A percentile compares a stretch with the other conserved stretches of the same genome.
These are phyloP conservation scores for Gymnopilus dilepis DNA, from an alignment of 768 basidiomycete species.

Conservation along the genomic window DNA sequence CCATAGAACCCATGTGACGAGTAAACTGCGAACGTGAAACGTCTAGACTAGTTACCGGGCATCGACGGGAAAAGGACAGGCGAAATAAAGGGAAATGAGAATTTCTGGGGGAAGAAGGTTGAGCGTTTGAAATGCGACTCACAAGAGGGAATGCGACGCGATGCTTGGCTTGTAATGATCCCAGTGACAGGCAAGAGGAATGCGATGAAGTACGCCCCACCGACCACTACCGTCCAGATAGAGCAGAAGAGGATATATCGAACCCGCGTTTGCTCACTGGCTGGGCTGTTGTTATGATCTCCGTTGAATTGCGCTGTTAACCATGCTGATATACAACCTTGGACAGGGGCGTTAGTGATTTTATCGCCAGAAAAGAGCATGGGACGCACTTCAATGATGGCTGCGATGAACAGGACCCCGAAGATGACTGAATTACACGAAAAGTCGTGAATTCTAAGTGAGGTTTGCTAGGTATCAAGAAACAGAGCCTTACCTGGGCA, in stretches of 20 bases:
- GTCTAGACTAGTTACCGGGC: not conserved
- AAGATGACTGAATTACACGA: not conserved
- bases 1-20: constrained; percentile 23
- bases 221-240: not conserved
- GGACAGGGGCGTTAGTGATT: too few species aligned
- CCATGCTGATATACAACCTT: not conserved
- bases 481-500: not conserved
- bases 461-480: too few species aligned
- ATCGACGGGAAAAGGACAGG: not conserved
- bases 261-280: not conserved
- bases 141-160: not conserved
- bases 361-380: not conserved
- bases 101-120: too few species aligned
- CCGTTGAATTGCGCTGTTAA: not conserved
- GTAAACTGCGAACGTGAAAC: constrained; percentile 1
- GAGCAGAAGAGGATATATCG: not conserved
- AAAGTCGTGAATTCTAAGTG: not conserved
- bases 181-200: not conserved
- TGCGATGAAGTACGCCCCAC: not conserved
- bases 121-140: not conserved
- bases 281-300: not conserved
- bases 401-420: not conserved
- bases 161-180: not conserved
- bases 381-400: not conserved
- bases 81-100: not conserved